A percentile compares a stretch with the other conserved stretches of the same genome.
phyloP scores from a whole-genome alignment of 202 grass and related monocot genomes.

The Carex arenaria region DNA sequence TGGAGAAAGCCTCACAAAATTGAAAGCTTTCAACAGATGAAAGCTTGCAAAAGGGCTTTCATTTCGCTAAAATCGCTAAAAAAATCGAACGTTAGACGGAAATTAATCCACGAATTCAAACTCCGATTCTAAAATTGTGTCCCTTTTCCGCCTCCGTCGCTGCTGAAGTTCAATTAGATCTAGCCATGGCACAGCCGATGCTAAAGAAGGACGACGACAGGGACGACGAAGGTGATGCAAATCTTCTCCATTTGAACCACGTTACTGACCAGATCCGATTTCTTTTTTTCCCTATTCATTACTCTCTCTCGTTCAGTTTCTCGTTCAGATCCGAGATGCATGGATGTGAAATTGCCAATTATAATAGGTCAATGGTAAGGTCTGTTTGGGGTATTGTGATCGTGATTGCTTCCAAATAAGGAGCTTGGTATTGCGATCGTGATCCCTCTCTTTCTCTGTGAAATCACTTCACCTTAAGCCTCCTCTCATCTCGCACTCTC shows the following conservation, averaged over 20 bases:
- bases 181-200: conserved; percentile 82
- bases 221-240: conserved; percentile 79
- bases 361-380: not conserved
- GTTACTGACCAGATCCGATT: conserved; percentile 29
- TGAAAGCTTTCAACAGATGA: too few relatives aligned
- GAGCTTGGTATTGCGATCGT: not conserved
- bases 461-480: too few relatives aligned
- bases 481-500: too few relatives aligned
- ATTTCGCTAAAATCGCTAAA: too few relatives aligned
- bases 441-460: not conserved
- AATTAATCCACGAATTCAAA: too few relatives aligned
- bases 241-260: conserved; percentile 9
- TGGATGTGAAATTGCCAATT: not conserved
- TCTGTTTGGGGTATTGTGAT: not conserved
- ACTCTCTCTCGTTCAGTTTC: too few relatives aligned
- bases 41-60: too few relatives aligned
- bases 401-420: not conserved
- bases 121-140: too few relatives aligned
- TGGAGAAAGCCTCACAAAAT: too few relatives aligned
- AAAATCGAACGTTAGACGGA: too few relatives aligned
- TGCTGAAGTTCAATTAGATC: too few relatives aligned
- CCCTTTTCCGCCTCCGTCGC: too few relatives aligned
- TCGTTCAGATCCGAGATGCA: not conserved
- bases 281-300: not conserved
- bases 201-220: conserved; percentile 97